Base-by-base conservation (phyloP, 768 basidiomycete species). In the Paxillus involutus region DNA sequence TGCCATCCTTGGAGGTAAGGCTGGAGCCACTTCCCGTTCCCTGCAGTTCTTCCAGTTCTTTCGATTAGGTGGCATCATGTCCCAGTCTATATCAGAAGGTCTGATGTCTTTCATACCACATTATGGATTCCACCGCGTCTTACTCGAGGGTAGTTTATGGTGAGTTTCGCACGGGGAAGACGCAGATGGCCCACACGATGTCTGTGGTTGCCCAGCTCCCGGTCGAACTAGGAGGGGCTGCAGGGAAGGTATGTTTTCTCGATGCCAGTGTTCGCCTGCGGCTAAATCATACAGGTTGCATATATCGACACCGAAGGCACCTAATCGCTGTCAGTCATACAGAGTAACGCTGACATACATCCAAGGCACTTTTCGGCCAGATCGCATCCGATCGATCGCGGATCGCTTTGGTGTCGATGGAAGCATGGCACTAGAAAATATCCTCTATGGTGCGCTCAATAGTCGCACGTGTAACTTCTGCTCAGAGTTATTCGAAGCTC, bases 81-180 rank as follows among this genome's bases (percentile, higher is more conserved):
- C 95, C 7, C 94, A 97, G 66, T 94, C 92, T 7, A 94, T 97
- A 55, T 89, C 92, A 4, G 95, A 98, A 82, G 91, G 91, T 84
- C 47, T 32, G 63, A 58, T 4, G 11, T 19, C 10, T 44, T 36
- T 24, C 17, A 26, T 37, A 29, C 19, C 35, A 26, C 19, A 16
- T 44, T 32, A 29, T 43, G 26, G 12, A 32, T 46, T 43, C 13
- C 12, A 46, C 19, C 30, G 16, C 48, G 51, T 49, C 51, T 39
- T 51, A 42, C 46, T 44, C 8, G 7, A 40, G 21, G 26, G 14
- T 54, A 93, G 94, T 98, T 2, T 98, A 94, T 64, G 95, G 96
- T 43, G 95, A 98, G 71, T 98, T 90, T 71, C 83, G 95, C 32
- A 98, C 96, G 0, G 95, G 95, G 30, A 95, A 96, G 73, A 97